Conservation (phyloP, 139 green algal genomes). For the Ettlia oleoabundans region DNA sequence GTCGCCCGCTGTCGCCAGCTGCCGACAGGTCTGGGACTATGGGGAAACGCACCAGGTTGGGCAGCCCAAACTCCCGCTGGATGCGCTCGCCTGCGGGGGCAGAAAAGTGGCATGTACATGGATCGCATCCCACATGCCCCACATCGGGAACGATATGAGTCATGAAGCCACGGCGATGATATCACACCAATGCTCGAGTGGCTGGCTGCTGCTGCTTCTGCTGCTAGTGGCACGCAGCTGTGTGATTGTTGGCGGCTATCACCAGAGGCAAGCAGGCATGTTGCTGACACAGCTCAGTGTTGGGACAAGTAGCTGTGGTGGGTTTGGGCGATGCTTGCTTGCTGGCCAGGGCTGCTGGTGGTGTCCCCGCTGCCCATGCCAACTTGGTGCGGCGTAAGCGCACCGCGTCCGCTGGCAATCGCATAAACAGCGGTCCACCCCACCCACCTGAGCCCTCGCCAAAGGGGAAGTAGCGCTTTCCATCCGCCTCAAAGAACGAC, state of each 20-base stretch:
- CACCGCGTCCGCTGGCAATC: background rate
- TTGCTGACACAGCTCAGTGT: too few relatives aligned
- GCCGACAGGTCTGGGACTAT: constrained; percentile 91
- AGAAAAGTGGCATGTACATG: constrained; percentile 88
- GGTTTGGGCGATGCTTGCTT: background rate
- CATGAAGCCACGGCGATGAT: too few relatives aligned
- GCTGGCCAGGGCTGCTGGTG: background rate
- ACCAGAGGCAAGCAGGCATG: too few relatives aligned
- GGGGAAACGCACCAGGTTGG: constrained; percentile 93
- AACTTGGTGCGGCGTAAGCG: too few relatives aligned
- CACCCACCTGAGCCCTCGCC: constrained; percentile 72
- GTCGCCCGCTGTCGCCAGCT: constrained; percentile 87
- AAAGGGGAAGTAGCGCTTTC: constrained; percentile 89
- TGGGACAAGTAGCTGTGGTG: background rate
- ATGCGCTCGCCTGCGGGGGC: constrained; percentile 74
- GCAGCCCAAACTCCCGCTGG: constrained; percentile 90
- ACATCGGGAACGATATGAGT: too few relatives aligned
- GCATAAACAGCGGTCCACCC: background rate
- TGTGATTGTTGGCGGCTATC: too few relatives aligned
- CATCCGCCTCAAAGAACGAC: constrained; percentile 93
- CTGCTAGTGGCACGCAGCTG: too few relatives aligned
- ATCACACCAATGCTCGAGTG: too few relatives aligned
- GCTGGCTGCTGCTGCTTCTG: too few relatives aligned
- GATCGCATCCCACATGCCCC: too few relatives aligned
- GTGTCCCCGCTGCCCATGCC: background rate